These are phyloP conservation scores for Podochytrium sp. DNA, from an alignment of 192 early-diverging fungal species.

Conservation along the genomic window DNA sequence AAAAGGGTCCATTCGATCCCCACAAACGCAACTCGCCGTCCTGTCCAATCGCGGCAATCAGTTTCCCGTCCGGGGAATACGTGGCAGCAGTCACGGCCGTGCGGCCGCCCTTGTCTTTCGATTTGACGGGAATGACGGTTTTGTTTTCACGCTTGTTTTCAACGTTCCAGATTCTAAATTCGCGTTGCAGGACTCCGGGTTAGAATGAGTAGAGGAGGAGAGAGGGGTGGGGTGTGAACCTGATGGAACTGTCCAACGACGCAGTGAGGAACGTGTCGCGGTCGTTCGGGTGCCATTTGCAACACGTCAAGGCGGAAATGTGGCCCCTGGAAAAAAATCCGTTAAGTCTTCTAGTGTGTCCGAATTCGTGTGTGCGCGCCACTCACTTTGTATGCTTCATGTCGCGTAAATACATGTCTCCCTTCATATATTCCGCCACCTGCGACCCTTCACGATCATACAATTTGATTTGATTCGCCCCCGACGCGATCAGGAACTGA, in stretches of 20 bases:
- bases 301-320: constrained; percentile 74
- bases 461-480: constrained; percentile 72
- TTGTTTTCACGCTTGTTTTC: constrained; percentile 73
- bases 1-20: constrained; percentile 64
- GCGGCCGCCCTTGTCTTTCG: constrained; percentile 69
- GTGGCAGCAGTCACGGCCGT: constrained; percentile 70
- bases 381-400: constrained; percentile 71
- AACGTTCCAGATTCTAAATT: constrained; percentile 77
- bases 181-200: constrained; percentile 1
- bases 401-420: constrained; percentile 93
- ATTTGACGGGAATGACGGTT: constrained; percentile 77
- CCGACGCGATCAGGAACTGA: constrained; percentile 78
- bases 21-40: constrained; percentile 85
- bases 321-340: constrained; percentile 67
- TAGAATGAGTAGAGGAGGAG: neutral
- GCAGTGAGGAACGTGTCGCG: constrained; percentile 73
- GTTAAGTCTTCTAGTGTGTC: neutral
- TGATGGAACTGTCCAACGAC: constrained; percentile 80
- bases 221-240: no score
- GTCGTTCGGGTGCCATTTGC: constrained; percentile 78
- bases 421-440: constrained; percentile 78
- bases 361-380: neutral
- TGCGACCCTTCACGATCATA: constrained; percentile 80
- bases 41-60: constrained; percentile 66
- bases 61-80: constrained; percentile 73